These are phyloP conservation scores for Emergomyces pasteurianus DNA, from an alignment of 2,329 filamentous ascomycete genomes.

Conservation along the genomic window DNA sequence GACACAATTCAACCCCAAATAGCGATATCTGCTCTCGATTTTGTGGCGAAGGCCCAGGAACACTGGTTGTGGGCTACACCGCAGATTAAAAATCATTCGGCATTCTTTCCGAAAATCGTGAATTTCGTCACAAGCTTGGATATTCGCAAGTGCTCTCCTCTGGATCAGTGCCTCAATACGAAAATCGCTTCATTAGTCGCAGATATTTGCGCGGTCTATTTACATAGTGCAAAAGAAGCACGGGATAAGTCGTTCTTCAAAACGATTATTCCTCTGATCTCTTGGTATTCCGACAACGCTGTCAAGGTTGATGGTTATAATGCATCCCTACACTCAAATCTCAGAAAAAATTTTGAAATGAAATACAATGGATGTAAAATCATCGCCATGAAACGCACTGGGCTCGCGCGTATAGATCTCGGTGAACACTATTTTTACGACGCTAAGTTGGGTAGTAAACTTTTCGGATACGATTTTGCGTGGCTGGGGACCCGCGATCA, in stretches of 20 bases:
- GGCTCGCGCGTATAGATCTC: constrained; percentile 51
- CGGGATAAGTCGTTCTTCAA: constrained; percentile 57
- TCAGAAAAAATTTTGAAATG: constrained; percentile 70
- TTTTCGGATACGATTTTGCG: constrained; percentile 64
- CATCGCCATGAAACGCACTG: constrained; percentile 68
- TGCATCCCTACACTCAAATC: constrained; percentile 69
- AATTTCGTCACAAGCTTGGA: constrained; percentile 54
- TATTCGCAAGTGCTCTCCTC: constrained; percentile 37
- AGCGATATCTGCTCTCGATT: constrained; percentile 67
- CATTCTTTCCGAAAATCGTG: constrained; percentile 61
- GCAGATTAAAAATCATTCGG: constrained; percentile 59
- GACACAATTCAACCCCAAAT: constrained; percentile 52
- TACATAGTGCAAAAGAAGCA: constrained; percentile 73
- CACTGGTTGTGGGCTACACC: constrained; percentile 93
- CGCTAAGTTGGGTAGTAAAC: constrained; percentile 57
- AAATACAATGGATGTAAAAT: constrained; percentile 64
- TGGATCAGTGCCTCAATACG: constrained; percentile 45
- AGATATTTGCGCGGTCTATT: constrained; percentile 80
- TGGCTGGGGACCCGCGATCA: constrained; percentile 58
- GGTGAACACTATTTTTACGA: constrained; percentile 79
- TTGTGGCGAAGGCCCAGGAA: constrained; percentile 78
- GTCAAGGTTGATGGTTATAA: constrained; percentile 76
- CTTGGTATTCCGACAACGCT: constrained; percentile 69
- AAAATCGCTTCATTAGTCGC: constrained; percentile 70
- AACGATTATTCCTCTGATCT: constrained; percentile 59